phyloP scores from a whole-genome alignment of 228 moss, liverwort and hornwort genomes.

The Sphagnum fallax region DNA sequence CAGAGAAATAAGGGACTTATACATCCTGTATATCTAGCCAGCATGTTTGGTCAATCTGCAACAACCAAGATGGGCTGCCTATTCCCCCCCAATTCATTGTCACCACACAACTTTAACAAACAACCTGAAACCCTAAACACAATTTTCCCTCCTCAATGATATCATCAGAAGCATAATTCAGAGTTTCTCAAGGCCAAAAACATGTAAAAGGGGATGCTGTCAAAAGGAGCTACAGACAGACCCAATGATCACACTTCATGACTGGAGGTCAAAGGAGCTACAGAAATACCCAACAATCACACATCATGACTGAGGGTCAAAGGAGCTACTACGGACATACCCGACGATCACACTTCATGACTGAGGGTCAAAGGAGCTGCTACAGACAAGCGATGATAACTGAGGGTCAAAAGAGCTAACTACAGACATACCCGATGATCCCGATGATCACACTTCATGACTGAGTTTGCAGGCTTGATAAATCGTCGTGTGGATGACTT shows the following conservation, averaged over 20 bases:
- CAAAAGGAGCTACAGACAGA: not conserved
- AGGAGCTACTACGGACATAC: slow-evolving; percentile 2
- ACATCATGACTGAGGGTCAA: slow-evolving; percentile 61
- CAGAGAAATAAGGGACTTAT: too few relatives aligned
- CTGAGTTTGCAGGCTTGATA: slow-evolving; percentile 67
- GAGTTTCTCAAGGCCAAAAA: too few relatives aligned
- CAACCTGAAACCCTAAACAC: too few relatives aligned
- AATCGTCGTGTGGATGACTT: slow-evolving; percentile 65
- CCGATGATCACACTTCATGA: slow-evolving; percentile 83
- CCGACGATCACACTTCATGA: slow-evolving; percentile 81
- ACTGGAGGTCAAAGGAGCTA: slow-evolving; percentile 16
- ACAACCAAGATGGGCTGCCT: too few relatives aligned
- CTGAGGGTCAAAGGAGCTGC: slow-evolving; percentile 13
- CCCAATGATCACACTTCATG: slow-evolving; percentile 58
- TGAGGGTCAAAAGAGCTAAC: too few relatives aligned
- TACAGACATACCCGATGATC: slow-evolving; percentile 24
- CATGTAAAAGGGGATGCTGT: not conserved
- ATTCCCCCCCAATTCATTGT: too few relatives aligned
- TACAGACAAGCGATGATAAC: too few relatives aligned
- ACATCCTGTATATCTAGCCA: too few relatives aligned
- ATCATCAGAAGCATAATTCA: too few relatives aligned
- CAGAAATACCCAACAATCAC: slow-evolving; percentile 62
- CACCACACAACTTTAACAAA: too few relatives aligned
- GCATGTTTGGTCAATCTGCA: too few relatives aligned
- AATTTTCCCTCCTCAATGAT: too few relatives aligned